These are phyloP conservation scores for Plenodomus lindquistii DNA, from an alignment of 2,329 filamentous ascomycete genomes.

Conservation along the genomic window DNA sequence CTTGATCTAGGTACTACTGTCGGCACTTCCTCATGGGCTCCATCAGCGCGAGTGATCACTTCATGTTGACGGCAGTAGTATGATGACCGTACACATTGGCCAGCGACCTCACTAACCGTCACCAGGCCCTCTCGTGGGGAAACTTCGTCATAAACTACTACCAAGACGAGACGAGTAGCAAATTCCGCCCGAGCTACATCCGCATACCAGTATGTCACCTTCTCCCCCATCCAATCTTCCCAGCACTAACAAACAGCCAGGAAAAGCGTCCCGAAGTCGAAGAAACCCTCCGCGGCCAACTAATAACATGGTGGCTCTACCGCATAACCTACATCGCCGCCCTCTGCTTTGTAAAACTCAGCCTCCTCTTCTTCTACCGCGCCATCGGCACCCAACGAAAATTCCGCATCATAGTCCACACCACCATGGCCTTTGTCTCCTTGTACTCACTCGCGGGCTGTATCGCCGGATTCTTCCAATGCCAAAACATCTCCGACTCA, in stretches of 20 bases:
- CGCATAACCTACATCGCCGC: conserved; percentile 36
- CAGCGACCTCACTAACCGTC: conserved; percentile 9
- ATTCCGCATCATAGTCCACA: conserved; percentile 35
- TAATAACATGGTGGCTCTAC: conserved; percentile 42
- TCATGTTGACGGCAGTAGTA: conserved; percentile 41
- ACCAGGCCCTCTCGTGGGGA: conserved; percentile 41
- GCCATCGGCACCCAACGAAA: conserved; percentile 39
- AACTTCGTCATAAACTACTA: conserved; percentile 43
- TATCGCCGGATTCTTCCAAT: conserved; percentile 39
- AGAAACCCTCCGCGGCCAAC: conserved; percentile 26
- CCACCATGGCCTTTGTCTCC: conserved; percentile 34
- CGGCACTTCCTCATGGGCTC: conserved; percentile 38
- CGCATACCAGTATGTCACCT: conserved; percentile 29
- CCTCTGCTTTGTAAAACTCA: conserved; percentile 39
- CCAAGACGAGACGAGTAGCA: conserved; percentile 36
- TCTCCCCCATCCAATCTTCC: neutral
- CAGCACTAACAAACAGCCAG: conserved; percentile 18
- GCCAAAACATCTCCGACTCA: conserved; percentile 34
- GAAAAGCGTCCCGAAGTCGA: conserved; percentile 34
- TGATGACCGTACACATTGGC: conserved; percentile 1
- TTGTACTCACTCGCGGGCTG: conserved; percentile 34
- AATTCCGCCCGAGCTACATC: conserved; percentile 28
- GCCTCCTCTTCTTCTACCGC: conserved; percentile 42
- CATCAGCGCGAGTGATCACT: conserved; percentile 37
- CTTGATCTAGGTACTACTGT: conserved; percentile 35